Percentiles rank a stretch among this genome's conserved stretches.
Conservation (phyloP, 2,329 filamentous ascomycete species). For the Trichoderma afroharzianum region DNA sequence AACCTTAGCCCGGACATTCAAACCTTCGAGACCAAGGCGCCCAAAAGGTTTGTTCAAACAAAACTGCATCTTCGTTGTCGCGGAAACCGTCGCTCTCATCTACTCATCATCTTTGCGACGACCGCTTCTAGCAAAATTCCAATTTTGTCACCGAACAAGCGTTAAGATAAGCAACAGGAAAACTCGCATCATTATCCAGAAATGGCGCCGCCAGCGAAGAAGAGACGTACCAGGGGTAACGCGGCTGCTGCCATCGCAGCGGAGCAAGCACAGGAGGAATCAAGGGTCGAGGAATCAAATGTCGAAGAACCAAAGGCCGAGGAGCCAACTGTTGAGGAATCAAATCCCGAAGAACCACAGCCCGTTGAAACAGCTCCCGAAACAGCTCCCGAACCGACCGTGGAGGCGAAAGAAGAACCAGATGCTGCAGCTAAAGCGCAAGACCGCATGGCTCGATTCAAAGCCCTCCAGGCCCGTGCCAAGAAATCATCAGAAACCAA, state of each 20-base stretch:
- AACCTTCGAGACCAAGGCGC: neutral
- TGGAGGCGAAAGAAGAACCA: slow-evolving; percentile 22
- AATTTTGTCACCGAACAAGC: neutral
- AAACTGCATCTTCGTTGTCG: neutral
- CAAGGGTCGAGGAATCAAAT: neutral
- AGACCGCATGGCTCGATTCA: slow-evolving; percentile 78
- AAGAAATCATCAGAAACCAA: slow-evolving; percentile 71
- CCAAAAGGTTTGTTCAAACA: neutral
- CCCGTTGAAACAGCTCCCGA: neutral
- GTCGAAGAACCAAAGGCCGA: neutral
- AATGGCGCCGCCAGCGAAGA: slow-evolving; percentile 31
- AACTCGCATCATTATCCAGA: neutral
- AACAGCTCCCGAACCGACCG: slow-evolving; percentile 11
- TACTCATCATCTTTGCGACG: neutral
- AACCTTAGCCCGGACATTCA: neutral
- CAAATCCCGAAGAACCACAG: neutral
- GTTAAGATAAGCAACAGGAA: neutral
- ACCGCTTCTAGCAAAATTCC: neutral
- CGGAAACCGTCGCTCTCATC: neutral
- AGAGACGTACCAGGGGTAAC: slow-evolving; percentile 24
- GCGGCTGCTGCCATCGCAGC: slow-evolving; percentile 6
- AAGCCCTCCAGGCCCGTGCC: slow-evolving; percentile 77
- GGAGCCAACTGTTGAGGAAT: neutral
- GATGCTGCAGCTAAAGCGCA: slow-evolving; percentile 46
- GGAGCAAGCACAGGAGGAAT: neutral